Evolutionary conservation across 2,329 filamentous ascomycete species (phyloP).

Genomic region (Exophiala sideris): DNA sequence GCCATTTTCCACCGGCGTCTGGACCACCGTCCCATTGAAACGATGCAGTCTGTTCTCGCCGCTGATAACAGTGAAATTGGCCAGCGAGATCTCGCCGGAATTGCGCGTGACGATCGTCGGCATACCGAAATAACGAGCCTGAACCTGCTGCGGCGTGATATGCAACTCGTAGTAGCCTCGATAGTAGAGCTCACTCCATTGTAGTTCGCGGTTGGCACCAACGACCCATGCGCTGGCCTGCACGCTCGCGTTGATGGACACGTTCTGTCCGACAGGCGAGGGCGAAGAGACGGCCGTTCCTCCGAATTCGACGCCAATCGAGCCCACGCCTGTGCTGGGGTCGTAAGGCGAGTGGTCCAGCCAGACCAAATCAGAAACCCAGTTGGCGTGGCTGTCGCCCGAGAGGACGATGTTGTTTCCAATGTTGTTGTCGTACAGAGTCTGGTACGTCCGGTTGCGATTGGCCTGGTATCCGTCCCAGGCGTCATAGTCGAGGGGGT

Average conservation of each 20-base stretch:
- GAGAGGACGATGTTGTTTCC: conserved; percentile 70
- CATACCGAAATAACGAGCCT: conserved; percentile 64
- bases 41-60: conserved; percentile 59
- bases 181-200: conserved; percentile 73
- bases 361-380: conserved; percentile 61
- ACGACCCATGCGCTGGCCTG: conserved; percentile 45
- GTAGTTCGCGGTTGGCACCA: conserved; percentile 59
- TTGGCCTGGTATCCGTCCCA: conserved; percentile 68
- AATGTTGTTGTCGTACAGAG: conserved; percentile 65
- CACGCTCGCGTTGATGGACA: conserved; percentile 53
- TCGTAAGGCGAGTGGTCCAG: conserved; percentile 54
- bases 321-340: conserved; percentile 50
- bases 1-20: conserved; percentile 46
- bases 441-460: conserved; percentile 66
- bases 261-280: conserved; percentile 57
- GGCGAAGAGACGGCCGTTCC: conserved; percentile 64
- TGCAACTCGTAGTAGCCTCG: conserved; percentile 68
- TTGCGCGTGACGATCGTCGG: conserved; percentile 60
- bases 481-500: conserved; percentile 54
- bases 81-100: conserved; percentile 62
- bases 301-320: conserved; percentile 63
- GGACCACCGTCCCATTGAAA: conserved; percentile 41
- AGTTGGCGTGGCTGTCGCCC: conserved; percentile 67
- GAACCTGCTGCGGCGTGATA: conserved; percentile 54
- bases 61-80: conserved; percentile 65